Base-by-base conservation (phyloP, 2,329 filamentous ascomycete species). In the Nigrograna mackinnonii region DNA sequence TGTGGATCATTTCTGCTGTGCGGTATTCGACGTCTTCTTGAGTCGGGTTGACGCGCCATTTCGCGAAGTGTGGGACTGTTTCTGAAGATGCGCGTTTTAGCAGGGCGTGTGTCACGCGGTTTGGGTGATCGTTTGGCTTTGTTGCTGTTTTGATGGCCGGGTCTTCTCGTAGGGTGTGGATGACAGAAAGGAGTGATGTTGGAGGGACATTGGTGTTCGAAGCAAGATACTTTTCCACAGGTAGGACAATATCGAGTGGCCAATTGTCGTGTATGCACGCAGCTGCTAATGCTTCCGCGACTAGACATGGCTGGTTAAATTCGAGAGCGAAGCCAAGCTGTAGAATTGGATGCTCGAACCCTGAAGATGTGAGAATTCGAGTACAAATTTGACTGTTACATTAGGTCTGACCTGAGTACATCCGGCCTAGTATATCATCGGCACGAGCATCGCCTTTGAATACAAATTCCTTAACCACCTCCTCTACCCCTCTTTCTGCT, bases 321-420 rank as follows among this genome's bases (percentile, higher is more conserved):
- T 95, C 89, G 22, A 95, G 62, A 4, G 85, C 89, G 60, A 88
- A 95, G 43, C 89, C 86, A 16, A 95, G 77, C 60, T 95, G 88
- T 48, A 95, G 89, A n/a, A 91, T 69, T 2, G 89, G 88, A 59
- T 94, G 88, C 3, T 89, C 53, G 47, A 90, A 77, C 1, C 85
- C 85, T 18, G 77, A 17, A 13, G 31, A 14, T 33, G 11, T 33
- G 16, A 33, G 31, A 28, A 13, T 33, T 13, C 9, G 16, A 17
- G 4, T n/a, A n/a, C n/a, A 17, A 9, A 9, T 17, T 33, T 33
- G 4, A 17, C 9, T 9, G 16, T 12, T 33, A 33, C 31, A 17
- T n/a, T n/a, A 19, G 22, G 35, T 7, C 20, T 39, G 34, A 50
- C 47, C 47, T 6, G 41, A 28, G 34, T 35, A 43, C 47, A 48